Evolutionary conservation across 257 asterid species (phyloP).

Genomic region (Nicotiana otophora): DNA sequence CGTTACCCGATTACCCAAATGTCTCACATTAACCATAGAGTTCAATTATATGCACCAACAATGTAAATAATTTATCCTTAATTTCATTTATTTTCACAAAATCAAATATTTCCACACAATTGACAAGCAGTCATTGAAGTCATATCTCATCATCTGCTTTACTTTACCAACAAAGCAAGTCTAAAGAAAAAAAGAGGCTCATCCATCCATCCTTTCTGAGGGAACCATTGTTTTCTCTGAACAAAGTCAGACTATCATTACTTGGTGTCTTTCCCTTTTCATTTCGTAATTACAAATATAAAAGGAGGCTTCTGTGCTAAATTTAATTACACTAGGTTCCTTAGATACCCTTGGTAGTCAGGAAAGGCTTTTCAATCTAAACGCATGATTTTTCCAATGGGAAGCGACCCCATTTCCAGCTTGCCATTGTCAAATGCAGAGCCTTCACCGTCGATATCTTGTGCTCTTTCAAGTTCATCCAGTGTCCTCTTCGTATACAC

Average conservation of each 20-base stretch:
- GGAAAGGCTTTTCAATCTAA: background rate
- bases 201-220: no score
- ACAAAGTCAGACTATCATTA: background rate
- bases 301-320: background rate
- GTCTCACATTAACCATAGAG: no score
- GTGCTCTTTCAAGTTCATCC: conserved; percentile 46
- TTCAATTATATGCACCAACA: no score
- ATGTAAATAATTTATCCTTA: no score
- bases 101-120: no score
- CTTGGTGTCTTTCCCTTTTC: background rate
- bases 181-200: background rate
- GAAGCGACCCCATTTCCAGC: conserved; percentile 59
- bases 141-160: conserved; percentile 25
- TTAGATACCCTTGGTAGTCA: background rate
- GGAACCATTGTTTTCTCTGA: background rate
- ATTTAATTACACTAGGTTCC: background rate
- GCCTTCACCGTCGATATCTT: conserved; percentile 22
- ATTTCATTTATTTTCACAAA: no score
- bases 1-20: no score
- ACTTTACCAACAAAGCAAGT: conserved; percentile 20
- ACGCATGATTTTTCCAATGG: conserved; percentile 42
- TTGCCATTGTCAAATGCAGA: conserved; percentile 10
- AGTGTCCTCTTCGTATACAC: conserved; percentile 57
- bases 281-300: background rate
- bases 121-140: conserved; percentile 11